Percentiles rank a stretch among this genome's conserved stretches.
Conservation (phyloP, 202 grass and related monocot genomes). For the Carex arenaria region DNA sequence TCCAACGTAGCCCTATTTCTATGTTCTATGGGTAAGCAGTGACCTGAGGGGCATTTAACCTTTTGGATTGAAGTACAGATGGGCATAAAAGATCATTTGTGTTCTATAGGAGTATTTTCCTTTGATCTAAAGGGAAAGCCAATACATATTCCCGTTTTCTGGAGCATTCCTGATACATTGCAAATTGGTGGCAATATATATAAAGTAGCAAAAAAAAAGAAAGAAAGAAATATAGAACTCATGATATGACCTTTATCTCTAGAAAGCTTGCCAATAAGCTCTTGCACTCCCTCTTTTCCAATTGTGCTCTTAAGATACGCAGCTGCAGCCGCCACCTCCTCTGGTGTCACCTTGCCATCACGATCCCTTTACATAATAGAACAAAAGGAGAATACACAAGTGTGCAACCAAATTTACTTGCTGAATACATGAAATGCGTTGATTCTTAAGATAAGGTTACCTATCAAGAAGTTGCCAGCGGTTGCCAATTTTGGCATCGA, state of each 20-base stretch:
- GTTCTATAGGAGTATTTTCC: not conserved
- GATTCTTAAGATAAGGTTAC: conserved; percentile 30
- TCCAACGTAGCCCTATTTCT: not conserved
- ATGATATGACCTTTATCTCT: conserved; percentile 74
- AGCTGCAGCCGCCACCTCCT: conserved; percentile 73
- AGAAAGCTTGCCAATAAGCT: conserved; percentile 89
- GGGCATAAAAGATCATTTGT: not conserved
- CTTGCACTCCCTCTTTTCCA: conserved; percentile 90
- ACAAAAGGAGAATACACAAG: conserved; percentile 1
- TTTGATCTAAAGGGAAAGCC: not conserved
- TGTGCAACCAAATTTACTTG: not conserved
- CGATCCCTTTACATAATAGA: conserved; percentile 62
- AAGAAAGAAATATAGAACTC: not conserved
- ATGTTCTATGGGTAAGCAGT: not conserved
- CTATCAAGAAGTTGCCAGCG: conserved; percentile 96
- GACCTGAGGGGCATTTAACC: not conserved
- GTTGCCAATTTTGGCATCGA: conserved; percentile 91
- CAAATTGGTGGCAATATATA: not conserved
- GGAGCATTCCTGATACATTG: not conserved
- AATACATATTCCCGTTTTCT: not conserved
- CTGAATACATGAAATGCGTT: not conserved
- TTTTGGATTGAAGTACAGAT: not conserved
- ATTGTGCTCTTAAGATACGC: conserved; percentile 93
- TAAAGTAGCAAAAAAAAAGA: not conserved
- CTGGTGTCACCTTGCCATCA: conserved; percentile 97